Conservation (phyloP, 352 stramenopile species). For the Phytopythium oedochilum region DNA sequence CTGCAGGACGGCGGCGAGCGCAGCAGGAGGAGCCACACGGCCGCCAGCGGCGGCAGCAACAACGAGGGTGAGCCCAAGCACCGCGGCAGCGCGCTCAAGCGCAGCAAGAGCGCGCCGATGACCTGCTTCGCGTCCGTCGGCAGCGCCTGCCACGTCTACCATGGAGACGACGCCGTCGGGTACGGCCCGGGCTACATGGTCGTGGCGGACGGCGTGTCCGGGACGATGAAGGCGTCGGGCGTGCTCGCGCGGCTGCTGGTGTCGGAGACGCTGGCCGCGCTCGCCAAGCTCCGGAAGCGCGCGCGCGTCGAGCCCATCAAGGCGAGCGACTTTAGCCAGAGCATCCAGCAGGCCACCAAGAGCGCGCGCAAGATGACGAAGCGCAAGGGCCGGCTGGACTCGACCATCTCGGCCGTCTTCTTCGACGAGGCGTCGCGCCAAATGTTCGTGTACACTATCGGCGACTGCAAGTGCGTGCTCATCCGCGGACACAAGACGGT, state of each 20-base stretch:
- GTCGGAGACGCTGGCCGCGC: constrained; percentile 60
- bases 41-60: background rate
- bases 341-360: constrained; percentile 71
- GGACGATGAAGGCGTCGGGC: constrained; percentile 80
- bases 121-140: constrained; percentile 76
- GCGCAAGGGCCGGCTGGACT: constrained; percentile 79
- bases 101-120: constrained; percentile 9
- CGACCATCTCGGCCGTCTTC: constrained; percentile 77
- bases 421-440: constrained; percentile 63
- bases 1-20: constrained; percentile 29
- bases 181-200: constrained; percentile 85
- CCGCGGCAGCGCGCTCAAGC: constrained; percentile 12
- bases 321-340: constrained; percentile 48
- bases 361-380: constrained; percentile 64
- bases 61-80: constrained; percentile 12
- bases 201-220: constrained; percentile 80
- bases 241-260: constrained; percentile 78
- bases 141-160: constrained; percentile 73
- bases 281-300: constrained; percentile 70
- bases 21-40: background rate
- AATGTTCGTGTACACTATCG: constrained; percentile 85
- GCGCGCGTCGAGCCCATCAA: constrained; percentile 48
- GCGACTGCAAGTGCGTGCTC: constrained; percentile 86
- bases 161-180: constrained; percentile 83
- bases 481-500: constrained; percentile 47